These are phyloP conservation scores for Nannizzia gypsea DNA, from an alignment of 2,329 filamentous ascomycete genomes.

Conservation along the genomic window DNA sequence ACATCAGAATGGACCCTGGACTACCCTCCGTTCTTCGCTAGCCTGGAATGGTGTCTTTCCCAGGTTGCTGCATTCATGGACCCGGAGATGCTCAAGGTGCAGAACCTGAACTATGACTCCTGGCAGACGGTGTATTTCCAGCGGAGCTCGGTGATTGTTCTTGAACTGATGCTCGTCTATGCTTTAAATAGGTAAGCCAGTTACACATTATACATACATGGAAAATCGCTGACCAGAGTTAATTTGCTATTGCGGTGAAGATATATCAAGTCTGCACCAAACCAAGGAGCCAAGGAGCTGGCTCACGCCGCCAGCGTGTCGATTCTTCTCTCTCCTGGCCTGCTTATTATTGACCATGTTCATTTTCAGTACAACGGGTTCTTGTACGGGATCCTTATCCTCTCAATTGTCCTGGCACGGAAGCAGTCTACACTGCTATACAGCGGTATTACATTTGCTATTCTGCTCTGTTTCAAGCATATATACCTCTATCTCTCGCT, in stretches of 20 bases:
- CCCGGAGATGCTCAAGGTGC: conserved; percentile 66
- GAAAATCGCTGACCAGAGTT: background rate
- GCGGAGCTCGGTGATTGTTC: conserved; percentile 70
- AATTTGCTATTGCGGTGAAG: conserved; percentile 31
- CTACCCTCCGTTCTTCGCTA: conserved; percentile 96
- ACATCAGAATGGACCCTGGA: conserved; percentile 99
- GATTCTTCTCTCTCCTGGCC: conserved; percentile 77
- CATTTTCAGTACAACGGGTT: conserved; percentile 99
- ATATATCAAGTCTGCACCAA: conserved; percentile 60
- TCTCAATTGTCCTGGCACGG: conserved; percentile 74
- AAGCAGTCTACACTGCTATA: conserved; percentile 60
- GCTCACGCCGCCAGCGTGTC: conserved; percentile 81
- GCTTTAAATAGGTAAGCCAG: conserved; percentile 59
- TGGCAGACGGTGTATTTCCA: conserved; percentile 95
- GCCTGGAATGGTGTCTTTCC: conserved; percentile 87
- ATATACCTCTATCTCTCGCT: conserved; percentile 95
- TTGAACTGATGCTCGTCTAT: conserved; percentile 72
- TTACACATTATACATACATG: background rate
- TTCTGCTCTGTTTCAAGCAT: conserved; percentile 86
- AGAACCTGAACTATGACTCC: conserved; percentile 73
- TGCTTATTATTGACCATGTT: conserved; percentile 95
- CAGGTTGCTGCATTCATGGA: conserved; percentile 67
- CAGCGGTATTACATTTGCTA: conserved; percentile 74
- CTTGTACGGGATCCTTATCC: conserved; percentile 79
- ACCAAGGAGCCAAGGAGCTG: conserved; percentile 52